A percentile compares a stretch with the other conserved stretches of the same genome.
Evolutionary conservation across 257 asterid species (phyloP).

Genomic region (Salvia hispanica): DNA sequence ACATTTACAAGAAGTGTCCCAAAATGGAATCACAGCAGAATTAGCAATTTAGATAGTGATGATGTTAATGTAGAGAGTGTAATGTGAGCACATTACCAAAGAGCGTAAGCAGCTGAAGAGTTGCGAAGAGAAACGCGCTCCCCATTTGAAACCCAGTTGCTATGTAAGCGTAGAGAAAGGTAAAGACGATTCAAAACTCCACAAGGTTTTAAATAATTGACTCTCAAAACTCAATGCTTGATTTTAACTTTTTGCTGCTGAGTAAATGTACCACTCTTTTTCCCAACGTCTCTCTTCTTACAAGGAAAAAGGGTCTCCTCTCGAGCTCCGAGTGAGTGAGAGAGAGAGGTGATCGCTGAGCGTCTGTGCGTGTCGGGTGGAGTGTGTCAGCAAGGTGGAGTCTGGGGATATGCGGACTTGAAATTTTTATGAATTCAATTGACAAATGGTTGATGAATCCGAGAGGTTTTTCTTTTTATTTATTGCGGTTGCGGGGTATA

Average conservation of each 20-base stretch:
- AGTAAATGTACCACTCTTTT: background rate
- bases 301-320: conserved; percentile 28
- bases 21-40: background rate
- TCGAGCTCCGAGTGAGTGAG: conserved; percentile 33
- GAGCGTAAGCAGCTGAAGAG: conserved; percentile 52
- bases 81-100: conserved; percentile 45
- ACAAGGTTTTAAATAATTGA: background rate
- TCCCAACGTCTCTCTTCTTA: conserved; percentile 31
- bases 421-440: conserved; percentile 47
- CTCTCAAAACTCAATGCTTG: background rate
- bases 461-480: conserved; percentile 26
- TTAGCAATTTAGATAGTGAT: background rate
- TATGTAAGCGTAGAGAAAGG: background rate
- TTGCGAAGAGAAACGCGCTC: conserved; percentile 38
- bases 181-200: background rate
- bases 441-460: conserved; percentile 48
- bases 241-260: background rate
- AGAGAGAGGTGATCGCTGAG: background rate
- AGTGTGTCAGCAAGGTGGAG: conserved; percentile 52
- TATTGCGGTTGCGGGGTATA: conserved; percentile 12
- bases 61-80: background rate
- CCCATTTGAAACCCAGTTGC: conserved; percentile 41
- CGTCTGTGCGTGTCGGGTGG: conserved; percentile 35
- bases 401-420: conserved; percentile 56
- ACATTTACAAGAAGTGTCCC: background rate